phyloP scores from a whole-genome alignment of 495 filamentous ascomycete genomes.

The Penicillium cataractarum region DNA sequence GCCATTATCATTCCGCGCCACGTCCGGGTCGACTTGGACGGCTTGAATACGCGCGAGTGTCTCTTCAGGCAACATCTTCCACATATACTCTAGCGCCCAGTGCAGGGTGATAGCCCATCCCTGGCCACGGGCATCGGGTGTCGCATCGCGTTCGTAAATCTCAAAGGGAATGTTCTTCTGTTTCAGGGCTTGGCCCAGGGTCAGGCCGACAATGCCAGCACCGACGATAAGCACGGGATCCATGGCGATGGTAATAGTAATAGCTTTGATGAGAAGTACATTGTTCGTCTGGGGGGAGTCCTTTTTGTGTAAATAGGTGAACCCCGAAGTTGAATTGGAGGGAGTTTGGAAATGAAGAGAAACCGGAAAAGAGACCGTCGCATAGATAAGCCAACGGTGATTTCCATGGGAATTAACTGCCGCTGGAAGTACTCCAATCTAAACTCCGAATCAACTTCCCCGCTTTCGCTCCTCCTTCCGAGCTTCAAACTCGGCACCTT shows the following conservation, averaged over 20 bases:
- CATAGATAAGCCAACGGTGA: conserved; percentile 42
- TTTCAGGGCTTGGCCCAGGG: conserved; percentile 59
- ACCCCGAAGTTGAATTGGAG: no score
- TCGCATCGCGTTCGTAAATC: conserved; percentile 58
- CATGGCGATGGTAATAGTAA: conserved; percentile 13
- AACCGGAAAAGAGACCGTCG: conserved; percentile 23
- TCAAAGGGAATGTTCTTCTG: conserved; percentile 45
- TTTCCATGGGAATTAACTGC: neutral
- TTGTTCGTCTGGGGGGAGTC: conserved; percentile 6
- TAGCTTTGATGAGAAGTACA: neutral
- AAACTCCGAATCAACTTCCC: neutral
- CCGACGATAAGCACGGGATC: conserved; percentile 56
- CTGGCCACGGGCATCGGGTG: conserved; percentile 42
- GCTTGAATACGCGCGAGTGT: conserved; percentile 49
- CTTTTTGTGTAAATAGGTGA: conserved; percentile 11
- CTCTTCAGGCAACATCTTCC: conserved; percentile 50
- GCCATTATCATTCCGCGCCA: conserved; percentile 32
- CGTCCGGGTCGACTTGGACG: conserved; percentile 50
- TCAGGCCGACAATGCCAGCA: conserved; percentile 59
- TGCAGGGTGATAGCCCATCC: conserved; percentile 66
- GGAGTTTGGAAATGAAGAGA: conserved; percentile 9
- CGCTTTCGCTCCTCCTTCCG: neutral
- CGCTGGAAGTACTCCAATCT: no score
- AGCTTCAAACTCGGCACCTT: neutral
- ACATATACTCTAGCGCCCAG: conserved; percentile 57